phyloP scores from a whole-genome alignment of 225 moss, liverwort and hornwort genomes.

The Pleurozium schreberi region DNA sequence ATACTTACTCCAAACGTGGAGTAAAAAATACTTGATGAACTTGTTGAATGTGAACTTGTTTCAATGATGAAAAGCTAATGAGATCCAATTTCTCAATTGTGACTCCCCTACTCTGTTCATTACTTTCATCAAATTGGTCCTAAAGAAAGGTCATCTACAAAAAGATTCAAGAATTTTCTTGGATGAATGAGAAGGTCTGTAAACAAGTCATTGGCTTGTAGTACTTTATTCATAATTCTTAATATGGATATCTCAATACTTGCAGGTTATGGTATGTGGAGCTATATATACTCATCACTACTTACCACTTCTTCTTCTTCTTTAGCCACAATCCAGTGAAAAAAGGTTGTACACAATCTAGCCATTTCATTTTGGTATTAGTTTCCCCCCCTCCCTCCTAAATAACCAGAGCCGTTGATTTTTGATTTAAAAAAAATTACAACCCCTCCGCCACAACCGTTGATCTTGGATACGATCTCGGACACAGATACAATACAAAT shows the following conservation, averaged over 20 bases:
- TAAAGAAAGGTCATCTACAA: background rate
- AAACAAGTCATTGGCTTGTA: background rate
- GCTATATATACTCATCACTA: background rate
- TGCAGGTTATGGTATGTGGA: fast-evolving
- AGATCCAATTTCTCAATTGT: background rate
- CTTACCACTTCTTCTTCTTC: too few relatives aligned
- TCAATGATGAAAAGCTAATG: background rate
- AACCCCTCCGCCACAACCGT: too few relatives aligned
- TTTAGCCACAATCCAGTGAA: too few relatives aligned
- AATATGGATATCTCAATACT: background rate
- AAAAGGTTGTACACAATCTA: too few relatives aligned
- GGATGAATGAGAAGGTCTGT: background rate
- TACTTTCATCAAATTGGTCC: background rate
- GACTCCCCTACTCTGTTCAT: background rate
- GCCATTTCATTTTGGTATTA: too few relatives aligned
- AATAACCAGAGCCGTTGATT: too few relatives aligned
- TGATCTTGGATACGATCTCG: too few relatives aligned
- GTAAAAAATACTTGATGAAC: background rate
- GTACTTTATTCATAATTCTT: background rate
- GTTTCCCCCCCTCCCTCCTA: too few relatives aligned
- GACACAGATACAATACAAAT: too few relatives aligned
- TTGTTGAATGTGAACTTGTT: background rate
- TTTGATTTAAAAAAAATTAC: too few relatives aligned
- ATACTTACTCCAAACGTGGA: too few relatives aligned
- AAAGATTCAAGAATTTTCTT: background rate